These are phyloP conservation scores for Sechiopsis laciniata DNA, from an alignment of 306 rosid species.

Conservation along the genomic window DNA sequence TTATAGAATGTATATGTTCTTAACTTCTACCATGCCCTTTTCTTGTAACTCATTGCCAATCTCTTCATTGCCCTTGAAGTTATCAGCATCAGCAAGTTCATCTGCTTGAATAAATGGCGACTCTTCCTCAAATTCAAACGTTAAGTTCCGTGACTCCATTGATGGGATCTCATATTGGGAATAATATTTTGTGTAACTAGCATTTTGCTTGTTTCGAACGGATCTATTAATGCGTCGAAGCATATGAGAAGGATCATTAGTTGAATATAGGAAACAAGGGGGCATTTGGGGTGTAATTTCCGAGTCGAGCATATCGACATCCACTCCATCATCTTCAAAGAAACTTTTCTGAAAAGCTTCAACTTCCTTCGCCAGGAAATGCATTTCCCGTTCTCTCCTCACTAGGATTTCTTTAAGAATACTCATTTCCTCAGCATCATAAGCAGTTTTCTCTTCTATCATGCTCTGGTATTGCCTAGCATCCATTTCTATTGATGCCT, in stretches of 20 bases:
- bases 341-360: conserved; percentile 36
- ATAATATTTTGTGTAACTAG: conserved; percentile 19
- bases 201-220: conserved; percentile 17
- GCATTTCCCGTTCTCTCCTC: conserved; percentile 48
- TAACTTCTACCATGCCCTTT: conserved; percentile 22
- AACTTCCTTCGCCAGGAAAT: conserved; percentile 42
- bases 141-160: conserved; percentile 20
- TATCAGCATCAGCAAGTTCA: conserved; percentile 23
- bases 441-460: conserved; percentile 40
- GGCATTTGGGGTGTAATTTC: conserved; percentile 18
- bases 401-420: conserved; percentile 48
- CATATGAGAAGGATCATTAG: conserved; percentile 24
- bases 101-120: conserved; percentile 21
- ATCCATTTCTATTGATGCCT: conserved; percentile 50
- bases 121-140: conserved; percentile 31
- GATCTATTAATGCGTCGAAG: conserved; percentile 1
- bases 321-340: conserved; percentile 26
- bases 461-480: conserved; percentile 48
- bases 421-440: conserved; percentile 50
- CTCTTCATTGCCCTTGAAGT: not conserved
- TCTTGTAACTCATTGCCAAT: conserved; percentile 18
- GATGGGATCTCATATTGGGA: conserved; percentile 27
- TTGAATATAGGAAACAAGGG: conserved; percentile 12
- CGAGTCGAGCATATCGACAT: conserved; percentile 27
- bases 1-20: conserved; percentile 15